Evolutionary conservation across 176 grass and related monocot genomes (phyloP).

Genomic region (Carex littledalei): DNA sequence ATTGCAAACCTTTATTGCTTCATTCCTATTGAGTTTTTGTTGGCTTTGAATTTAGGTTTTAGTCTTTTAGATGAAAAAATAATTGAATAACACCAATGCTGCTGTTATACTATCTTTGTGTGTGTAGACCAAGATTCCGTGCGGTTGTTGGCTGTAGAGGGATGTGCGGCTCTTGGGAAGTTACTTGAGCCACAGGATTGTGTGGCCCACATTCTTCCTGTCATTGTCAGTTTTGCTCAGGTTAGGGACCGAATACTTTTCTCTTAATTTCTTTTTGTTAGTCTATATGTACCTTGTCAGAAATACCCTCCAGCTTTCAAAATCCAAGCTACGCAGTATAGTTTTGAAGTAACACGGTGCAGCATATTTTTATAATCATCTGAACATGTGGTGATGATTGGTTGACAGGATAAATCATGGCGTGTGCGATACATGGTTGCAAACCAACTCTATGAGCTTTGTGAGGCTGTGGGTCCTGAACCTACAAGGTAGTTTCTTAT

Average conservation of each 20-base stretch:
- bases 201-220: constrained; percentile 75
- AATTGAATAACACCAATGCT: not conserved
- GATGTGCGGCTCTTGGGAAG: constrained; percentile 92
- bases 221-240: constrained; percentile 91
- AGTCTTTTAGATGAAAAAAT: not conserved
- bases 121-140: constrained; percentile 95
- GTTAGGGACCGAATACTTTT: constrained; percentile 17
- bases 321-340: not conserved
- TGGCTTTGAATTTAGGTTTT: not conserved
- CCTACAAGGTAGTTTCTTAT: constrained; percentile 50
- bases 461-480: constrained; percentile 82
- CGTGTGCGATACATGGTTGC: constrained; percentile 97
- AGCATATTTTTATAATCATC: not conserved
- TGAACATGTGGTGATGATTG: not conserved
- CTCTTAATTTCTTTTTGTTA: not conserved
- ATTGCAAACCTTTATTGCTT: not conserved
- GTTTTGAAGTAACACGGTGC: not conserved
- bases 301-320: not conserved
- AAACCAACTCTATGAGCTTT: constrained; percentile 91
- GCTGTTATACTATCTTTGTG: not conserved
- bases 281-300: not conserved
- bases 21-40: not conserved
- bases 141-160: constrained; percentile 83
- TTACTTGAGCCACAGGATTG: constrained; percentile 93
- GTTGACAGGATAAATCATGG: constrained; percentile 92